Base-by-base conservation (phyloP, 371 early-diverging fungal genomes). In the Mycotypha africana region DNA sequence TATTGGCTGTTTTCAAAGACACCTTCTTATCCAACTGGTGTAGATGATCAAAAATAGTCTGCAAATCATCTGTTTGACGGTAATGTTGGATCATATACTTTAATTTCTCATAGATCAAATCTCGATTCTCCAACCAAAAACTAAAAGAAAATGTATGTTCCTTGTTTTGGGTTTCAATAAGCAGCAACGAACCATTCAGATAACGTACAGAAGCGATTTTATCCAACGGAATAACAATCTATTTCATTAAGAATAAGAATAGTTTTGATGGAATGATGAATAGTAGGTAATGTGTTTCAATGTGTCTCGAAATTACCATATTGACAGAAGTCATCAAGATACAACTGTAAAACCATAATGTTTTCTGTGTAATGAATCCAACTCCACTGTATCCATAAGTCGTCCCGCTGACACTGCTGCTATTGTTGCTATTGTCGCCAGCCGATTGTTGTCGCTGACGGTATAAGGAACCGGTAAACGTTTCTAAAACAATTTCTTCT, bases 321-420 rank as follows among this genome's bases (percentile, higher is more conserved):
- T 63, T 60, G 9, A 65, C 47, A 44, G 54, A 60, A 19, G 65
- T 63, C 65, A 67, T 65, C 32, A 65, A 34, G 9, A 47, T 51
- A 24, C 67, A 64, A 38, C 69, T 66, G 41, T 68, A 68, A 30
- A 73, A 73, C 69, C 69, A 68, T 8, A 73, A n/a, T 3, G 37
- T 45, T 10, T 36, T 54, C 36, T 66, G 73, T 0, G 73, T 73
- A 12, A 73, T 22, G 35, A 62, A 68, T 11, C 42, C 49, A 23
- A 30, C 34, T 0, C 73, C 73, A 31, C 51, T 58, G 19, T 71
- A 67, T 4, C 63, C 62, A 55, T 57, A 59, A 4, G 38, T 22
- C n/a, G n/a, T n/a, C n/a, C n/a, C n/a, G n/a, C n/a, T n/a, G n/a
- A n/a, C n/a, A 2, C 15, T 16, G 8, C 38, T 16, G 16, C 12